Percentiles rank a stretch among this genome's conserved stretches.
Conservation (phyloP, 2,329 filamentous ascomycete species). For the Diplodia sapinea region DNA sequence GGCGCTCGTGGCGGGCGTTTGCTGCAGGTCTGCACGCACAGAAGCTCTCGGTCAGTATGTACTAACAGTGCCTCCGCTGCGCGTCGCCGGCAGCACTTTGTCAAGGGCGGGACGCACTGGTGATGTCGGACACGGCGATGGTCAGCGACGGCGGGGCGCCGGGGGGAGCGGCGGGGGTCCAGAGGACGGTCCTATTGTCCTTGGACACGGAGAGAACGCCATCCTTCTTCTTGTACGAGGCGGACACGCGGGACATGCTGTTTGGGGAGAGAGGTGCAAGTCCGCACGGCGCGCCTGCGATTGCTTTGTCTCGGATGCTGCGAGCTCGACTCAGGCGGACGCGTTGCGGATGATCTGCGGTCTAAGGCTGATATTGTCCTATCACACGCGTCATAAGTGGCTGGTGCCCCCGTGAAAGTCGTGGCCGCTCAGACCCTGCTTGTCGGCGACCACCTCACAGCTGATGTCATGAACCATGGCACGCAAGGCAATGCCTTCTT, state of each 20-base stretch:
- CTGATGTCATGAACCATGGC: neutral
- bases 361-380: conserved; percentile 9
- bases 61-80: neutral
- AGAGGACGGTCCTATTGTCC: conserved; percentile 77
- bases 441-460: neutral
- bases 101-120: conserved; percentile 62
- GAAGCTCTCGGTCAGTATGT: neutral
- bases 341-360: conserved; percentile 26
- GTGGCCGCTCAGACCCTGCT: neutral
- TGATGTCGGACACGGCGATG: conserved; percentile 76
- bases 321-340: conserved; percentile 6
- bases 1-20: conserved; percentile 83
- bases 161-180: conserved; percentile 77
- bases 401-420: conserved; percentile 2
- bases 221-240: conserved; percentile 92
- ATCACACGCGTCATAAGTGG: conserved; percentile 18
- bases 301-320: conserved; percentile 13
- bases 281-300: conserved; percentile 23
- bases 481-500: neutral
- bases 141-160: conserved; percentile 68
- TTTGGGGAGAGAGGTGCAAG: conserved; percentile 11
- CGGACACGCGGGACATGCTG: conserved; percentile 47
- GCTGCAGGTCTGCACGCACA: conserved; percentile 75
- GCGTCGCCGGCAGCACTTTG: neutral
- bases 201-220: conserved; percentile 77